A percentile compares a stretch with the other conserved stretches of the same genome.
Conservation (phyloP, 2,329 filamentous ascomycete genomes). For the Grosmannia clavigera region DNA sequence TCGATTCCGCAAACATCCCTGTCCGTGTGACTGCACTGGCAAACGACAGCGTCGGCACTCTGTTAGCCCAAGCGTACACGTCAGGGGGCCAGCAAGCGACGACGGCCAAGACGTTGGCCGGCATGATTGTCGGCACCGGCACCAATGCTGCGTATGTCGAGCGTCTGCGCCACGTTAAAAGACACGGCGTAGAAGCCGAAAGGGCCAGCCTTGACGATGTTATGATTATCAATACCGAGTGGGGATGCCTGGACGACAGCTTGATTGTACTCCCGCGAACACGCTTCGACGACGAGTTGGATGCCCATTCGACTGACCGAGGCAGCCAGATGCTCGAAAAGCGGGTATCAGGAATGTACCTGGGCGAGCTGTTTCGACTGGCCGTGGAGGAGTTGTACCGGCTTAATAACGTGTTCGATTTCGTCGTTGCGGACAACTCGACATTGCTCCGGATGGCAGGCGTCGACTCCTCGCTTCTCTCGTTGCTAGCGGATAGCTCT, state of each 20-base stretch:
- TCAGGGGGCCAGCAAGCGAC: conserved; percentile 60
- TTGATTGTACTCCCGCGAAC: conserved; percentile 78
- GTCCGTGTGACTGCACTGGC: conserved; percentile 93
- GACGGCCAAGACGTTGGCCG: conserved; percentile 39
- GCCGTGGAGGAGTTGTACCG: conserved; percentile 47
- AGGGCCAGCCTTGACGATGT: conserved; percentile 58
- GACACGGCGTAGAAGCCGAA: conserved; percentile 32
- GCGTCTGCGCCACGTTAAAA: conserved; percentile 61
- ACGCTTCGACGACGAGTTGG: conserved; percentile 65
- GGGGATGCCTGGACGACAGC: conserved; percentile 94
- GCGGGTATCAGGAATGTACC: conserved; percentile 94
- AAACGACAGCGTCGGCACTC: conserved; percentile 92
- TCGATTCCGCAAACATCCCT: conserved; percentile 72
- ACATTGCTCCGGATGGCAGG: neutral
- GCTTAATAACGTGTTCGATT: neutral
- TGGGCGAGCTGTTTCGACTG: conserved; percentile 82
- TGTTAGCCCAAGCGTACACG: conserved; percentile 85
- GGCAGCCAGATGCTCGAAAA: conserved; percentile 99
- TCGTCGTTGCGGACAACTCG: conserved; percentile 26
- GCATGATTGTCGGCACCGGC: conserved; percentile 92
- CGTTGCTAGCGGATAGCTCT: neutral
- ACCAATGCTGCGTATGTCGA: conserved; percentile 97
- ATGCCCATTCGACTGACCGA: conserved; percentile 71
- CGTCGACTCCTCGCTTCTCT: conserved; percentile 4
- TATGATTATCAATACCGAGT: conserved; percentile 97